phyloP scores from a whole-genome alignment of 2,329 filamentous ascomycete species.

The Amesomyces nigricolor region DNA sequence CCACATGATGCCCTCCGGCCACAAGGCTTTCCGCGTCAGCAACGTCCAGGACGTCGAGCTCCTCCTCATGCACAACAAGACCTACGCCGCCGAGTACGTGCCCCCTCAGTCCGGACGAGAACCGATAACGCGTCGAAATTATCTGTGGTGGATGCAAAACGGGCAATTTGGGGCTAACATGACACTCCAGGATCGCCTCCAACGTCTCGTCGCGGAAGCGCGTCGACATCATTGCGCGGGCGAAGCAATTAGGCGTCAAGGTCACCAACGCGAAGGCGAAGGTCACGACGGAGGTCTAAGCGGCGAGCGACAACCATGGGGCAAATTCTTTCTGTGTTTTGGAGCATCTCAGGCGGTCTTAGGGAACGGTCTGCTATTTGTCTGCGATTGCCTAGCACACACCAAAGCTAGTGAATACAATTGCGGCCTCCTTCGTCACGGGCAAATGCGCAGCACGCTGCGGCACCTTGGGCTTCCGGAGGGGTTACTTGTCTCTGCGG shows the following conservation, averaged over 20 bases:
- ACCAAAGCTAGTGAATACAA: slow-evolving; percentile 27
- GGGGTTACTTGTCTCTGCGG: neutral
- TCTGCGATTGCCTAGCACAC: slow-evolving; percentile 27
- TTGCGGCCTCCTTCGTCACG: slow-evolving; percentile 27
- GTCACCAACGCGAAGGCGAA: slow-evolving; percentile 99
- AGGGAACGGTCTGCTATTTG: slow-evolving; percentile 28
- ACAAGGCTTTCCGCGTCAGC: slow-evolving; percentile 99
- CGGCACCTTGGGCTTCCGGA: neutral
- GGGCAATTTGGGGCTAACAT: slow-evolving; percentile 9
- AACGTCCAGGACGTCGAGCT: slow-evolving; percentile 95
- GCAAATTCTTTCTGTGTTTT: slow-evolving; percentile 27
- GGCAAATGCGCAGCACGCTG: slow-evolving; percentile 13
- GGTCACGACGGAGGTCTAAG: slow-evolving; percentile 89
- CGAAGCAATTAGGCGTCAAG: slow-evolving; percentile 98
- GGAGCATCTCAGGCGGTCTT: slow-evolving; percentile 29
- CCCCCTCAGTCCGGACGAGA: neutral
- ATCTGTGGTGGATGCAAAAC: neutral
- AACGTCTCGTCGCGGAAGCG: slow-evolving; percentile 98
- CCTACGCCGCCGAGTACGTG: slow-evolving; percentile 95
- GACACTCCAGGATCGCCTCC: slow-evolving; percentile 76
- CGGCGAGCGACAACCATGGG: slow-evolving; percentile 20
- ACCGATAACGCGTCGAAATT: neutral
- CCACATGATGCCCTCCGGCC: slow-evolving; percentile 97
- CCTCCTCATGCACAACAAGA: slow-evolving; percentile 99
- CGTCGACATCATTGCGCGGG: slow-evolving; percentile 94